Percentiles rank a stretch among this genome's conserved stretches.
phyloP scores from a whole-genome alignment of 192 early-diverging fungal species.

The Lunasporangiospora selenospora region DNA sequence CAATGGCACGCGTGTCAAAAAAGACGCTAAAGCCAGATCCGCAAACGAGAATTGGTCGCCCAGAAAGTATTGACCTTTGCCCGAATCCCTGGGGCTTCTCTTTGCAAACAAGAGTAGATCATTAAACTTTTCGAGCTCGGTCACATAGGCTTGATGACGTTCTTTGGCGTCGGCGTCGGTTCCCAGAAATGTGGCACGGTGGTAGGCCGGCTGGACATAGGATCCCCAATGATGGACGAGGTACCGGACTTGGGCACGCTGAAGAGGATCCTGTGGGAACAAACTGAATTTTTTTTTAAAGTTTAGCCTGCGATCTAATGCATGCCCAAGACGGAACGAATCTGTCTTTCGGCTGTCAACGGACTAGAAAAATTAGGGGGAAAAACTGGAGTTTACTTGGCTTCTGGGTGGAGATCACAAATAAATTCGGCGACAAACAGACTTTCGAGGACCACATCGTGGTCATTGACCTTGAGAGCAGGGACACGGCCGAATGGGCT shows the following conservation, averaged over 20 bases:
- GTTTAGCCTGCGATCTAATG: background rate
- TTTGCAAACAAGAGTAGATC: constrained; percentile 9
- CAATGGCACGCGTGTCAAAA: constrained; percentile 40
- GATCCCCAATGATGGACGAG: constrained; percentile 49
- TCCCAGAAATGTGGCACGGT: constrained; percentile 11
- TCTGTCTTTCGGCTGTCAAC: too few species aligned
- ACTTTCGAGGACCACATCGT: constrained; percentile 64
- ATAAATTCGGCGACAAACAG: constrained; percentile 69
- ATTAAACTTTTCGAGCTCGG: constrained; percentile 27
- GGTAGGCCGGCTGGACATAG: constrained; percentile 15
- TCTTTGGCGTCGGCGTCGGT: constrained; percentile 8
- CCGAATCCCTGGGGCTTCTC: constrained; percentile 5
- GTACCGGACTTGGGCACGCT: constrained; percentile 49
- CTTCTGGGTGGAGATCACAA: constrained; percentile 63
- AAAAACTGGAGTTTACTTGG: constrained; percentile 14
- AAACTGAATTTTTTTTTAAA: constrained; percentile 40
- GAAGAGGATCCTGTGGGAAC: constrained; percentile 46
- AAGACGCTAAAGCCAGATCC: constrained; percentile 52
- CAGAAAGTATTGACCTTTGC: constrained; percentile 52
- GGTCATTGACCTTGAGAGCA: constrained; percentile 57
- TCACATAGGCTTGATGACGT: constrained; percentile 21
- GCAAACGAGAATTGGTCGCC: constrained; percentile 50
- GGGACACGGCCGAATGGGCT: constrained; percentile 75
- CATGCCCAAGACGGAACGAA: too few species aligned
- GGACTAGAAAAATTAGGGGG: background rate